Evolutionary conservation across 2,329 filamentous ascomycete species (phyloP).

Genomic region (Colletotrichum theobromicola): DNA sequence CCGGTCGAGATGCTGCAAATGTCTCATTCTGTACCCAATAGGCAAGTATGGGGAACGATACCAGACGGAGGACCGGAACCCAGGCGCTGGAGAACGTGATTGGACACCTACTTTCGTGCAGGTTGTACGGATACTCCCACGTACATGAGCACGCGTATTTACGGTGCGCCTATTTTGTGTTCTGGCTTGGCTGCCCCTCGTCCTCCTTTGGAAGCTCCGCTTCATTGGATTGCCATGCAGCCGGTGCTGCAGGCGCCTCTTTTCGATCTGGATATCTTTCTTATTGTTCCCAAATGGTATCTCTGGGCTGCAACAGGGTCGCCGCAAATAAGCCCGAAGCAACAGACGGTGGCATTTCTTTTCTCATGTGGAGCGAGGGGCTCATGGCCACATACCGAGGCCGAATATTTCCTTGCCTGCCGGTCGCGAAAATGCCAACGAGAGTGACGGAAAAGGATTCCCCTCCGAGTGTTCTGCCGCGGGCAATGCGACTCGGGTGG

Average conservation of each 20-base stretch:
- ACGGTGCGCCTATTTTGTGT: not conserved
- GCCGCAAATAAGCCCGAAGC: not conserved
- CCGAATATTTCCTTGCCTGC: not conserved
- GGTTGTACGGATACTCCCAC: not conserved
- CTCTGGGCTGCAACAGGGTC: not conserved
- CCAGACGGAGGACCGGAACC: not conserved
- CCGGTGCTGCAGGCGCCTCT: not conserved
- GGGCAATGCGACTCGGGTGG: not conserved
- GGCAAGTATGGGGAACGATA: not conserved
- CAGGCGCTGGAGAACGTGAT: not conserved
- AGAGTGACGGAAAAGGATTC: not conserved
- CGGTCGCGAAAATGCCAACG: not conserved
- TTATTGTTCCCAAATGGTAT: not conserved
- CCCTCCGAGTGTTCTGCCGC: not conserved
- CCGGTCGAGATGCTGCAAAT: conserved; percentile 17
- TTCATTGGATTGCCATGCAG: not conserved
- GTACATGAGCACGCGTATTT: not conserved
- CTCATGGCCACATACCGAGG: not conserved
- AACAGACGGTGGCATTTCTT: not conserved
- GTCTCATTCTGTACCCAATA: not conserved
- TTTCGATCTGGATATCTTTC: not conserved
- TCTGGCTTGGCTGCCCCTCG: not conserved
- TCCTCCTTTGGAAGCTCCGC: not conserved
- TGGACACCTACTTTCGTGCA: not conserved
- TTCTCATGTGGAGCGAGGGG: not conserved